These are phyloP conservation scores for Aspergillus vadensis DNA, from an alignment of 2,329 filamentous ascomycete genomes.

Conservation along the genomic window DNA sequence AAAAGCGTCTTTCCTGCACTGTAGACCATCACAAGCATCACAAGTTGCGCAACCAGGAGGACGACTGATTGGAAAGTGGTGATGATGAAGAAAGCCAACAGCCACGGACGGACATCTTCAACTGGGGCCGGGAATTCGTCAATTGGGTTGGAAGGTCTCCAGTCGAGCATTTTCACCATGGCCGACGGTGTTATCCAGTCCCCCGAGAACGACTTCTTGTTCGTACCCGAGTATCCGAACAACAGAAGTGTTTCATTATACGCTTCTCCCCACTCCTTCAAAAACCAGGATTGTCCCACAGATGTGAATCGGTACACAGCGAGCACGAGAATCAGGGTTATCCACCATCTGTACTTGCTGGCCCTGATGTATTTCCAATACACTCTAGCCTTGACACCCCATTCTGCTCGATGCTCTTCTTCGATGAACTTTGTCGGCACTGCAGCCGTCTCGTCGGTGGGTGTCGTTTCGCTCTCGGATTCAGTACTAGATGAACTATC, in stretches of 20 bases:
- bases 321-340: constrained; percentile 63
- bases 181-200: constrained; percentile 9
- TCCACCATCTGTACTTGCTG: constrained; percentile 75
- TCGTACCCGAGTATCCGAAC: constrained; percentile 21
- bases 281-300: constrained; percentile 73
- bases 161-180: constrained; percentile 13
- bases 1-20: constrained; percentile 77
- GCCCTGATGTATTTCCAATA: constrained; percentile 87
- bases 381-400: constrained; percentile 72
- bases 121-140: constrained; percentile 66
- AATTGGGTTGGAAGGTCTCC: constrained; percentile 29
- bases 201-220: constrained; percentile 9
- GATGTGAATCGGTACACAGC: constrained; percentile 64
- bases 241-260: constrained; percentile 50
- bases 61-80: constrained; percentile 61
- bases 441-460: constrained; percentile 53
- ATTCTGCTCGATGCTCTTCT: constrained; percentile 72
- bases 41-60: constrained; percentile 63
- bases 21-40: constrained; percentile 77
- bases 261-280: constrained; percentile 84
- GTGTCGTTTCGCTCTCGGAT: constrained; percentile 31
- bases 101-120: constrained; percentile 71
- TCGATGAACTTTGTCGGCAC: constrained; percentile 76
- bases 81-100: constrained; percentile 69
- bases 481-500: constrained; percentile 18